Conservation (phyloP, 192 early-diverging fungal genomes). For the Backusella westeae region DNA sequence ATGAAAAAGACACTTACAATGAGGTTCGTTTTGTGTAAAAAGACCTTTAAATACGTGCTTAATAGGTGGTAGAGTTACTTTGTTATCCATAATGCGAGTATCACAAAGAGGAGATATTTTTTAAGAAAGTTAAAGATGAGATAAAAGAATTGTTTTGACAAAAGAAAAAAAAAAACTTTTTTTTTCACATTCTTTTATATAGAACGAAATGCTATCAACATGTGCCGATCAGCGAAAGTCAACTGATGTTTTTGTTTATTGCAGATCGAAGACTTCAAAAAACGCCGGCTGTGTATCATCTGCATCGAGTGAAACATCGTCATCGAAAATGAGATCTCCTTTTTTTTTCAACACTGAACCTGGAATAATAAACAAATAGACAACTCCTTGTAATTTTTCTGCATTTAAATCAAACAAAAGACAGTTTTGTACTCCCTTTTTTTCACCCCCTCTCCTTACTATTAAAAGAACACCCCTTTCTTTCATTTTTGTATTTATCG, state of each 20-base stretch:
- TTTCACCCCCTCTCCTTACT: not conserved
- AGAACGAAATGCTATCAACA: not conserved
- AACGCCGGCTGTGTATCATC: not conserved
- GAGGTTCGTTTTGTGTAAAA: not conserved
- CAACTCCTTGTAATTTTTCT: not conserved
- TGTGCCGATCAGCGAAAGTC: slow-evolving; percentile 6
- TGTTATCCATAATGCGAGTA: not conserved
- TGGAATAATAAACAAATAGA: slow-evolving; percentile 6
- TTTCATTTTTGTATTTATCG: not conserved
- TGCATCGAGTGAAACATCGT: slow-evolving; percentile 10
- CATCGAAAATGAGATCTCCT: slow-evolving; percentile 9
- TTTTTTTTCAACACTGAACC: not conserved
- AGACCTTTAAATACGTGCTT: slow-evolving; percentile 7
- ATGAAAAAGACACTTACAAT: not conserved
- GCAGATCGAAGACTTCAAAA: not conserved
- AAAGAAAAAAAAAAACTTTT: not conserved
- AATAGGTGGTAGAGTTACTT: slow-evolving; percentile 8
- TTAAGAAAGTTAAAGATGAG: not conserved
- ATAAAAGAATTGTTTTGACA: not conserved
- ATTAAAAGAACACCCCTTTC: not conserved
- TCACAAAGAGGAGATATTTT: not conserved
- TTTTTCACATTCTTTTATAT: not conserved
- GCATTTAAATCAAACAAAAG: not conserved
- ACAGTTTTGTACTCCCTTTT: not conserved
- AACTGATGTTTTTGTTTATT: not conserved